These are phyloP conservation scores for Penicillium carneum DNA, from an alignment of 2,329 filamentous ascomycete species.

Conservation along the genomic window DNA sequence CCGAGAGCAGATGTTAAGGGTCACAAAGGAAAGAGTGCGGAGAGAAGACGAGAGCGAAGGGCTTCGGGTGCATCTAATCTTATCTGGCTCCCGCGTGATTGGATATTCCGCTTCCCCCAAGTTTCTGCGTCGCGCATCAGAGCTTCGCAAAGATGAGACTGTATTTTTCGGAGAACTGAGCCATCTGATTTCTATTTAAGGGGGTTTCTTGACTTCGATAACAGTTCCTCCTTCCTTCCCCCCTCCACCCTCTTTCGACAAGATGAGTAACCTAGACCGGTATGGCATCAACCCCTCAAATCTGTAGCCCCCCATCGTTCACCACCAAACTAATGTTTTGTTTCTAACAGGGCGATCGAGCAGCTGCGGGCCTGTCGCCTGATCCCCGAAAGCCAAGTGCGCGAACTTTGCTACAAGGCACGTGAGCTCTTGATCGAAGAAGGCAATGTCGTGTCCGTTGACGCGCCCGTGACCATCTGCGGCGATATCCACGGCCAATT, in stretches of 20 bases:
- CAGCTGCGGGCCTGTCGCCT: constrained; percentile 94
- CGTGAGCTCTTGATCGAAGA: constrained; percentile 96
- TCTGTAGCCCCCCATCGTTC: constrained; percentile 7
- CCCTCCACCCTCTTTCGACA: constrained; percentile 33
- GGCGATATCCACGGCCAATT: constrained; percentile 97
- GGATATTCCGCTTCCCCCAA: constrained; percentile 28
- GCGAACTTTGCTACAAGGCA: constrained; percentile 96
- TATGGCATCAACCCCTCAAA: constrained; percentile 53
- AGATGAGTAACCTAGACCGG: constrained; percentile 94
- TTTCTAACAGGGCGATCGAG: constrained; percentile 76
- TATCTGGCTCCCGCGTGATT: constrained; percentile 45
- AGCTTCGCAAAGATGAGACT: constrained; percentile 32
- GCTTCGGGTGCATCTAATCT: constrained; percentile 51
- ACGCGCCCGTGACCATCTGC: constrained; percentile 95
- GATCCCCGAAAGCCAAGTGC: constrained; percentile 92
- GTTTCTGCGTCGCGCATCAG: constrained; percentile 24
- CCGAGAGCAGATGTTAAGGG: constrained; percentile 9
- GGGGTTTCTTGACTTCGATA: constrained; percentile 21
- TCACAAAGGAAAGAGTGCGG: constrained; percentile 16
- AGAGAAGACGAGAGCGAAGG: constrained; percentile 28
- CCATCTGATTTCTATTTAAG: constrained; percentile 20
- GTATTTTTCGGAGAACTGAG: constrained; percentile 25
- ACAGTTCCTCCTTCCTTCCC: constrained; percentile 18
- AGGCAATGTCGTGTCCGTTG: constrained; percentile 93
- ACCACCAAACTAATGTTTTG: constrained; percentile 25